These are phyloP conservation scores for Phytopythium chamaehyphon DNA, from an alignment of 352 stramenopile species.

Conservation along the genomic window DNA sequence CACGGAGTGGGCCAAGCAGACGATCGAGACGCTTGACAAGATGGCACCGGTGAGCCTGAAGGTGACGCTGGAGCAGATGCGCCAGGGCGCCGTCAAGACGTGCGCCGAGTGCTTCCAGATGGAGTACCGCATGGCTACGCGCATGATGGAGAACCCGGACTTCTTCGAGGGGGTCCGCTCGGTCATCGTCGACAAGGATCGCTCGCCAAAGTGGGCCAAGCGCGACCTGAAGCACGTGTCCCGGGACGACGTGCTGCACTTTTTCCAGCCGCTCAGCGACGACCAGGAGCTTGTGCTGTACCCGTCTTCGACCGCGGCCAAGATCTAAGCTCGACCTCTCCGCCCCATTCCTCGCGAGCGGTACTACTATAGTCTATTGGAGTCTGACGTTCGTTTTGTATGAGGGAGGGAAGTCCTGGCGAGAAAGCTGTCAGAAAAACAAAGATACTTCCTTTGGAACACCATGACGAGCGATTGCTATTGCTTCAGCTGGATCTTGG, in stretches of 20 bases:
- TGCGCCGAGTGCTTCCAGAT: constrained; percentile 93
- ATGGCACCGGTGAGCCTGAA: constrained; percentile 94
- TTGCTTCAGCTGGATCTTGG: no score
- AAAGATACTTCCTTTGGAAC: no score
- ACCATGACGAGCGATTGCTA: no score
- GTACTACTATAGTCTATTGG: no score
- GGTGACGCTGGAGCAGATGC: constrained; percentile 93
- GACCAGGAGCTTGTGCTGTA: constrained; percentile 82
- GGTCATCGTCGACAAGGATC: constrained; percentile 96
- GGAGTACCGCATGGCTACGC: constrained; percentile 87
- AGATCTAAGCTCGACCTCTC: constrained; percentile 6
- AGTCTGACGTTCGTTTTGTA: no score
- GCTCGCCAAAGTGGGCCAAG: constrained; percentile 89
- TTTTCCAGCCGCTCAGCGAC: constrained; percentile 75
- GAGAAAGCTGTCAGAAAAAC: no score
- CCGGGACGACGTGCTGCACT: constrained; percentile 63
- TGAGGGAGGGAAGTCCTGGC: no score
- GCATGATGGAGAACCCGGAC: constrained; percentile 89
- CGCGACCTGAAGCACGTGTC: constrained; percentile 54
- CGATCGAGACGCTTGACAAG: constrained; percentile 78
- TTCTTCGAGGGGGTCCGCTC: constrained; percentile 97
- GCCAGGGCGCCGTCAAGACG: constrained; percentile 77
- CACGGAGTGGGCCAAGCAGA: constrained; percentile 73
- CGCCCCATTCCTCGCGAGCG: no score
- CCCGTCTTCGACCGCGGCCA: constrained; percentile 26